Evolutionary conservation across 768 basidiomycete genomes (phyloP).

Genomic region (Agaricus subrufescens): DNA sequence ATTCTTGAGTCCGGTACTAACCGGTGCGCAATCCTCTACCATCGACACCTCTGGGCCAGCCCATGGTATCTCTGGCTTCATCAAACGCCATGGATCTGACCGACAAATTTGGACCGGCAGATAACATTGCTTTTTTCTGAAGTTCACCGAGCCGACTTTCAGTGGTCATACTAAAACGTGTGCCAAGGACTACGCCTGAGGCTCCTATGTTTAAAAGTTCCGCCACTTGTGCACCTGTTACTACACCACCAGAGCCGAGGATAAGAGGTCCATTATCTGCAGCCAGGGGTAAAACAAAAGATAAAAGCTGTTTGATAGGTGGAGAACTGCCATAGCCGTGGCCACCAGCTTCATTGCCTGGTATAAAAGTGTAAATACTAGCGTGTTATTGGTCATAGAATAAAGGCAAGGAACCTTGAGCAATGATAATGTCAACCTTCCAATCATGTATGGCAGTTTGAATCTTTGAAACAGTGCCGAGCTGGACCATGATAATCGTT

Average conservation of each 20-base stretch:
- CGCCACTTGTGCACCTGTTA: slow-evolving; percentile 60
- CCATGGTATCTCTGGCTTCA: slow-evolving; percentile 45
- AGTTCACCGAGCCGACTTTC: slow-evolving; percentile 55
- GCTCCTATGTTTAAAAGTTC: slow-evolving; percentile 63
- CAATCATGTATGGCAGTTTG: slow-evolving; percentile 56
- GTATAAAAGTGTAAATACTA: slow-evolving; percentile 7
- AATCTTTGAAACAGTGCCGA: slow-evolving; percentile 59
- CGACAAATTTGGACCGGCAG: slow-evolving; percentile 39
- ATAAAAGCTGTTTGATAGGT: slow-evolving; percentile 57
- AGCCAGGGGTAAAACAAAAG: slow-evolving; percentile 44
- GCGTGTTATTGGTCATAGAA: not conserved
- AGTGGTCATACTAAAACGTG: slow-evolving; percentile 65
- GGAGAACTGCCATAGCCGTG: slow-evolving; percentile 58
- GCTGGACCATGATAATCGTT: slow-evolving; percentile 58
- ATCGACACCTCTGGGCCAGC: slow-evolving; percentile 59
- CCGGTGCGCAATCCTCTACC: slow-evolving; percentile 56
- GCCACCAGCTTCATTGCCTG: slow-evolving; percentile 79
- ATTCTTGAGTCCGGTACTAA: slow-evolving; percentile 15
- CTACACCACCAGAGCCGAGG: slow-evolving; percentile 73
- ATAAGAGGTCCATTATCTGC: slow-evolving; percentile 43
- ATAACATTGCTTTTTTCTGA: slow-evolving; percentile 50
- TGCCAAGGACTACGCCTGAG: slow-evolving; percentile 66
- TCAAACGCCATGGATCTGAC: slow-evolving; percentile 65
- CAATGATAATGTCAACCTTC: slow-evolving; percentile 71
- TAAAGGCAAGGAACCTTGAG: slow-evolving; percentile 52